Base-by-base conservation (phyloP, 1,284 basidiomycete species). In the Vanrija pseudolonga region DNA sequence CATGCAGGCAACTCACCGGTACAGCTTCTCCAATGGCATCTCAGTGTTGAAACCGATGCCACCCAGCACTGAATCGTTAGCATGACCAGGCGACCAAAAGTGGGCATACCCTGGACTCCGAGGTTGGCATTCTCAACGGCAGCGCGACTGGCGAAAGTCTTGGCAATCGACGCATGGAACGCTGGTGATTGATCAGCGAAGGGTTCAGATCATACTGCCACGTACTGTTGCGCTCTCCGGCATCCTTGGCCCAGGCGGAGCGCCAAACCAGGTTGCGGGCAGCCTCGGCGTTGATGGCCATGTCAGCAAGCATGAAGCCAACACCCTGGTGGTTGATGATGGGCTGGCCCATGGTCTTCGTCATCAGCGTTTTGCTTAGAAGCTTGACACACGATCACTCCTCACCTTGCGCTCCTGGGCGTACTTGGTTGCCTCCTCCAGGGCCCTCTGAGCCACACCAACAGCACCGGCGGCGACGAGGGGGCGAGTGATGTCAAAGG, bases 301-400 rank as follows among this genome's bases (percentile, higher is more conserved):
- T 83, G 59, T 83, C 81, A 15, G 81, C 81, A 6, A 83, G 73
- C 74, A 82, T 78, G 68, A 80, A 80, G 7, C 78, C 79, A 23
- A 81, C 76, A 23, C 78, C 80, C 61, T 82, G 80, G 65, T 83
- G 81, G 56, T 81, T 73, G 56, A 82, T 81, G 65, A 83, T 82
- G 3, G 77, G 67, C 51, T 77, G 76, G 22, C 81, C 81, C 78
- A 83, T 82, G 7, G 81, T 82, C 77, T 80, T 47, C 45, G 36
- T 24, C 38, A 46, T 56, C 20, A 59, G 55, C 20, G 18, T 26
- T 17, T 5, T 18, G 1, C n/a, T 51, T 15, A 17, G 15, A 15
- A n/a, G 24, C 20, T 14, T 9, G 1, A 22, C 17, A 19, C 6
- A 23, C 15, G 41, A 6, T 38, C 17, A 14, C 11, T 1, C 56